Base-by-base conservation (phyloP, 1,284 basidiomycete genomes). In the Uromyces viciae-fabae region DNA sequence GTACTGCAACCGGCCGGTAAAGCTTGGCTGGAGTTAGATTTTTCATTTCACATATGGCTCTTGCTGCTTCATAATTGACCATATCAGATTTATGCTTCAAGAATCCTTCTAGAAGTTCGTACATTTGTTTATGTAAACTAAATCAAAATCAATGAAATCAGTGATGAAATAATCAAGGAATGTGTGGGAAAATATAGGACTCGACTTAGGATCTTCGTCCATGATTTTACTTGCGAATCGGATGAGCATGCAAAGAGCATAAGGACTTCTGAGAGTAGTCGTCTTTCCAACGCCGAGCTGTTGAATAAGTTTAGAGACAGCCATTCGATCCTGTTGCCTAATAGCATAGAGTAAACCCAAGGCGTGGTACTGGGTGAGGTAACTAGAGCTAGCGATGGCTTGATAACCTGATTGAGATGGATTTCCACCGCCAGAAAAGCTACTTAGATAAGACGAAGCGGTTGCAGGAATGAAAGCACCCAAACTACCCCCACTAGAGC, bases 161-260 rank as follows among this genome's bases (percentile, higher is more conserved):
- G 15, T 56, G 54, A 17, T 64, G n/a, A 66, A 69, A 31, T 17
- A 60, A 71, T 40, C 3, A 19, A 60, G 52, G 28, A 11, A 22
- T 64, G 31, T 9, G 31, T 9, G 25, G 8, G 17, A 60, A 36
- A 25, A n/a, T 25, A 56, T 25, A 17, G 49, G 3, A 22, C 89
- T 92, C 83, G 85, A 97, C 94, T 98, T 98, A 19, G 93, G 92
- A 87, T 99, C 97, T 84, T 99, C 97, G 84, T 99, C 96, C 89
- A 97, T 95, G 75, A 98, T 93, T 87, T 97, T 98, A 58, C 95
- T 91, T 25, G 97, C 95, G 87, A 96, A 99, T 40, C 97, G 91
- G 86, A 99, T 95, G 83, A 99, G 90, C 96, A 99, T 98, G 87
- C 95, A 99, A 72, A 99, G 88, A n/a, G 97, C 95, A 92, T 96